Percentiles rank a stretch among this genome's conserved stretches.
Conservation (phyloP, 805 yeast genomes). For the Candida insectalens region DNA sequence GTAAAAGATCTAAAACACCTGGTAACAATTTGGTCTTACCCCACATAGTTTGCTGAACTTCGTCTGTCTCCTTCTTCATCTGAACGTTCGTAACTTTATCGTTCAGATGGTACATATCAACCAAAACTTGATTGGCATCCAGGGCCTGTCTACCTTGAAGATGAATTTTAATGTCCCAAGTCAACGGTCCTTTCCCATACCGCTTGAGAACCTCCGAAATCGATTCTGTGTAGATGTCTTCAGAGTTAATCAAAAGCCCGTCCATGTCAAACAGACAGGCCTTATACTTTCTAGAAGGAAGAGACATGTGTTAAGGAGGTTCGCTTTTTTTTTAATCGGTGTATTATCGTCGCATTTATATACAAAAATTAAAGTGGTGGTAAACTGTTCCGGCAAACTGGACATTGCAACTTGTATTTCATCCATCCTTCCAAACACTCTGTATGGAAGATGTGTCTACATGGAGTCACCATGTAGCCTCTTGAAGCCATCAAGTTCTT, state of each 20-base stretch:
- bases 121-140: constrained; percentile 53
- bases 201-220: constrained; percentile 52
- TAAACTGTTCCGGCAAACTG: constrained; percentile 76
- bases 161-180: constrained; percentile 84
- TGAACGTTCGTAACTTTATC: constrained; percentile 49
- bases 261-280: constrained; percentile 67
- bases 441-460: constrained; percentile 82
- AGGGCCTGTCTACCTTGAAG: constrained; percentile 90
- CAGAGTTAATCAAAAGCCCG: constrained; percentile 87
- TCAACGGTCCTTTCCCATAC: constrained; percentile 63
- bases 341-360: no score
- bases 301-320: no score
- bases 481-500: constrained; percentile 24
- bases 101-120: constrained; percentile 62
- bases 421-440: constrained; percentile 90
- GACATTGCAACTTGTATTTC: constrained; percentile 88
- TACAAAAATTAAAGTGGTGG: constrained; percentile 82
- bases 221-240: constrained; percentile 80
- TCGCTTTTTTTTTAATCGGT: no score
- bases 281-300: constrained; percentile 10
- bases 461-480: constrained; percentile 79
- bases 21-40: constrained; percentile 57
- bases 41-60: constrained; percentile 54
- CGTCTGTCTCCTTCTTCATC: constrained; percentile 40
- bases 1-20: constrained; percentile 70